Evolutionary conservation across 2,329 filamentous ascomycete species (phyloP).

Genomic region (Monilinia aucupariae): DNA sequence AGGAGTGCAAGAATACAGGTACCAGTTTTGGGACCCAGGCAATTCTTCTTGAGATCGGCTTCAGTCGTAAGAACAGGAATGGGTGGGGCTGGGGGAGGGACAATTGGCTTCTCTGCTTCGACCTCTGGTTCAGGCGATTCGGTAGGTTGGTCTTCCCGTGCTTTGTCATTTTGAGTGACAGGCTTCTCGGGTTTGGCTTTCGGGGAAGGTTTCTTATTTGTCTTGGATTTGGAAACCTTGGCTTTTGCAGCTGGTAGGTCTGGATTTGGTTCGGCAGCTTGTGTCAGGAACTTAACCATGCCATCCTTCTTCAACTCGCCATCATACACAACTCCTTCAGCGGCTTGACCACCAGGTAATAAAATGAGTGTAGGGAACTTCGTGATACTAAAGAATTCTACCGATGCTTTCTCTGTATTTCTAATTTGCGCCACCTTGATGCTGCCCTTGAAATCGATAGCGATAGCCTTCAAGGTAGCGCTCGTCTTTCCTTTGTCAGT

Average conservation of each 20-base stretch:
- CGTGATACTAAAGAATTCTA: slow-evolving; percentile 68
- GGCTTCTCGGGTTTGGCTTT: slow-evolving; percentile 42
- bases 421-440: slow-evolving; percentile 78
- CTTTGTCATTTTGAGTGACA: slow-evolving; percentile 46
- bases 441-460: slow-evolving; percentile 82
- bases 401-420: slow-evolving; percentile 54
- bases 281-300: slow-evolving; percentile 76
- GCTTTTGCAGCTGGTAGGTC: slow-evolving; percentile 54
- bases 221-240: slow-evolving; percentile 41
- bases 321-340: slow-evolving; percentile 66
- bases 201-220: slow-evolving; percentile 35
- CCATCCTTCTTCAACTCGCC: slow-evolving; percentile 81
- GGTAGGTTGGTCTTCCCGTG: slow-evolving; percentile 46
- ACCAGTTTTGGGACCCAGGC: slow-evolving; percentile 67
- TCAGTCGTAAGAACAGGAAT: slow-evolving; percentile 61
- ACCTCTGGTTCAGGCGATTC: slow-evolving; percentile 42
- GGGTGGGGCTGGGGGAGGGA: slow-evolving; percentile 50
- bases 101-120: slow-evolving; percentile 39
- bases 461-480: slow-evolving; percentile 73
- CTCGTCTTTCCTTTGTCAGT: slow-evolving; percentile 88
- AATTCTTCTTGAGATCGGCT: slow-evolving; percentile 62
- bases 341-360: slow-evolving; percentile 60
- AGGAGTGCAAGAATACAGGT: slow-evolving; percentile 79
- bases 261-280: slow-evolving; percentile 72
- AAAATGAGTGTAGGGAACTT: slow-evolving; percentile 78